Percentiles rank a stretch among this genome's conserved stretches.
Evolutionary conservation across 441 rosid genomes (phyloP).

Genomic region (Gossypium davidsonii): DNA sequence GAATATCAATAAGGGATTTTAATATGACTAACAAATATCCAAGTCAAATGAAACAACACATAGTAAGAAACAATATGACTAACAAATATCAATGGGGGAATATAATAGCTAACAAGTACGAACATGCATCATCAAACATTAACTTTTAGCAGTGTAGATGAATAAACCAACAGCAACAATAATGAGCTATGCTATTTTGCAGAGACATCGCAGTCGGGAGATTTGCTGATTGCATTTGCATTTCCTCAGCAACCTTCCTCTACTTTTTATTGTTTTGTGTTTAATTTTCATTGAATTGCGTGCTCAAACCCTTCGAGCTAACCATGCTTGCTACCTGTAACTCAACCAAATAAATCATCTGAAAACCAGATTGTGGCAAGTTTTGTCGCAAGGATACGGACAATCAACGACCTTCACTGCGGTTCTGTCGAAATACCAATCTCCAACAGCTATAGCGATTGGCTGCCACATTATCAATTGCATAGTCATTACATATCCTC

Average conservation of each 20-base stretch:
- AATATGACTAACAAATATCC: neutral
- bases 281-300: slow-evolving; percentile 18
- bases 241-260: slow-evolving; percentile 20
- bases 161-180: neutral
- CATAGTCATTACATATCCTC: neutral
- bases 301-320: neutral
- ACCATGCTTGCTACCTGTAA: neutral
- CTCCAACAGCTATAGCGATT: slow-evolving; percentile 87
- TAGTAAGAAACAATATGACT: neutral
- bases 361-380: slow-evolving; percentile 86
- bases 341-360: slow-evolving; percentile 5
- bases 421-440: slow-evolving; percentile 84
- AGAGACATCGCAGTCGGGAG: neutral
- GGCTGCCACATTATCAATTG: slow-evolving; percentile 43
- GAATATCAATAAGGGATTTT: neutral
- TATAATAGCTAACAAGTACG: neutral
- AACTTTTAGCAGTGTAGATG: neutral
- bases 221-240: slow-evolving; percentile 22
- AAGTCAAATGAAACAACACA: neutral
- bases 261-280: slow-evolving; percentile 22
- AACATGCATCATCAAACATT: neutral
- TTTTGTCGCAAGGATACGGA: slow-evolving; percentile 76
- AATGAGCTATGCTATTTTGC: neutral
- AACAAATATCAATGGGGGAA: neutral
- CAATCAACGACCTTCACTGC: slow-evolving; percentile 67